Base-by-base conservation (phyloP, 2,329 filamentous ascomycete genomes). In the Saccharata proteae region DNA sequence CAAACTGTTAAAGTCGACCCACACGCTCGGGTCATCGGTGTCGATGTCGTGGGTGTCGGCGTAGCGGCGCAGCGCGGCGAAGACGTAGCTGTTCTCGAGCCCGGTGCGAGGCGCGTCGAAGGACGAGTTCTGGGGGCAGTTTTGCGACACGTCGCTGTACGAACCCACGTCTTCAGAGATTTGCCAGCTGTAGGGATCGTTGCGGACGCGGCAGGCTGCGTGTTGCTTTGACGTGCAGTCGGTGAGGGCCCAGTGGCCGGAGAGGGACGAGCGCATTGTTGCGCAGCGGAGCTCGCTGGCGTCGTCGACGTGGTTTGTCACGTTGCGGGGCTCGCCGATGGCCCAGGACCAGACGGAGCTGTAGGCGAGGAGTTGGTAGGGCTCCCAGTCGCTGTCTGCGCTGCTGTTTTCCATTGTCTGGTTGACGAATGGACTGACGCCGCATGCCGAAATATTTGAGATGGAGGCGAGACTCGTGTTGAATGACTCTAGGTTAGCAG, bases 271-370 rank as follows among this genome's bases (percentile, higher is more conserved):
- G 38, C 34, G 36, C 40, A 74, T 58, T 5, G 67, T 57, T 9
- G 73, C 71, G 46, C 76, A 80, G 32, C 71, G 67, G 30, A 62
- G 48, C 44, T 45, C 5, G 27, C 30, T 8, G 3, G 46, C 46
- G 9, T 46, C 36, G 18, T 54, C 43, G 6, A 37, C 43, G 7
- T 45, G 40, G 3, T 59, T 59, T 20, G 50, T 52, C 16, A 35
- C 13, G 36, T 70, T 71, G 18, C 49, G 44, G 1, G 75, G 75
- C 47, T 79, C 61, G 8, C 61, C 60, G 1, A 58, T 48, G 2
- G 62, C 67, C 72, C 74, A 80, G 13, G 70, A 65, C 72, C 75
- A 79, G 7, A 71, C 57, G 1, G 65, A 57, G 9, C 59, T 61
- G 26, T 63, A 52, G 2, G 64, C 62, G 37, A 68, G 64, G 29